These are phyloP conservation scores for Lasiosphaeria hispida DNA, from an alignment of 495 filamentous ascomycete species.

Conservation along the genomic window DNA sequence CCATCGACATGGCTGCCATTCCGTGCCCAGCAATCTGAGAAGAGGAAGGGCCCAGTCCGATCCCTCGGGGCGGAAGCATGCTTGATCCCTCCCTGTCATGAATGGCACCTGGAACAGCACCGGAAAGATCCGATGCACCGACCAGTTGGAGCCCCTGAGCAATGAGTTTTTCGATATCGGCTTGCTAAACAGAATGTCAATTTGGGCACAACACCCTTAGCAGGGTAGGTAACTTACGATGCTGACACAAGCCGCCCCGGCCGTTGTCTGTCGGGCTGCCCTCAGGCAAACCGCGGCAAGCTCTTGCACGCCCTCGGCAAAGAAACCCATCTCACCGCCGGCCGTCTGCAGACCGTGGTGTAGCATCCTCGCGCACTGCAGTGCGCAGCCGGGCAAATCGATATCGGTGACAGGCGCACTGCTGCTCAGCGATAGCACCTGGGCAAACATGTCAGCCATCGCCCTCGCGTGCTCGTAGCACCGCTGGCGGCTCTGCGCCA, in stretches of 20 bases:
- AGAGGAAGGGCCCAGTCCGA: too few species aligned
- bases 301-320: conserved; percentile 29
- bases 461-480: conserved; percentile 49
- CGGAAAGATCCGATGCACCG: neutral
- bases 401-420: conserved; percentile 44
- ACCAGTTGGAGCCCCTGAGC: conserved; percentile 31
- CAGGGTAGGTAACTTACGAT: conserved; percentile 37
- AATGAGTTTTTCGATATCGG: conserved; percentile 46
- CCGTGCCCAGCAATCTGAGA: neutral
- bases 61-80: too few species aligned
- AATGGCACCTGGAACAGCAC: too few species aligned
- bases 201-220: neutral
- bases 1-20: neutral
- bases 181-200: conserved; percentile 31
- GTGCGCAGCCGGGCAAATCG: conserved; percentile 47
- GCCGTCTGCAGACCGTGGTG: conserved; percentile 32
- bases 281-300: conserved; percentile 29
- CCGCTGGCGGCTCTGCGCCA: conserved; percentile 35
- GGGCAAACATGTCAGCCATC: conserved; percentile 48
- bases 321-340: conserved; percentile 21
- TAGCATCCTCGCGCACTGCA: conserved; percentile 47
- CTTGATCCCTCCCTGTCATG: too few species aligned
- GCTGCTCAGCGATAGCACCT: conserved; percentile 38
- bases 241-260: conserved; percentile 33
- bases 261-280: conserved; percentile 25